Conservation (phyloP, 1,139 yeast genomes). For the Sugiyamaella grinbergsii region DNA sequence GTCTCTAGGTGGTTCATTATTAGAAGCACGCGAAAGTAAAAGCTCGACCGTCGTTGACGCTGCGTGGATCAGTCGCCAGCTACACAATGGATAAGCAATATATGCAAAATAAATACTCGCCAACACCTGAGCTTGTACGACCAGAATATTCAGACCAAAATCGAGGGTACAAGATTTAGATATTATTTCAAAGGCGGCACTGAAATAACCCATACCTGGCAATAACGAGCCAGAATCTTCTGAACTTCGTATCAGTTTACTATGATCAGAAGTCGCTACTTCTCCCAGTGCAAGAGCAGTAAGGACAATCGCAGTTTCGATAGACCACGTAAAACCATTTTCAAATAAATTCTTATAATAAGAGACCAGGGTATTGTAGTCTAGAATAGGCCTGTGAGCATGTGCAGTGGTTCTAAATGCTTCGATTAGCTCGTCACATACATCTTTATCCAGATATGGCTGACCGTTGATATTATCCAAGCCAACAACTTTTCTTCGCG, state of each 20-base stretch:
- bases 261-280: conserved; percentile 18
- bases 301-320: conserved; percentile 24
- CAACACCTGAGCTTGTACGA: conserved; percentile 20
- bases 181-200: conserved; percentile 15
- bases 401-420: conserved; percentile 20
- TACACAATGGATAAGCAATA: conserved; percentile 25
- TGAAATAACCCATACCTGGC: conserved; percentile 20
- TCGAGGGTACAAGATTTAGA: conserved; percentile 15
- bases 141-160: conserved; percentile 19
- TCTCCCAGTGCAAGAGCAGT: conserved; percentile 26
- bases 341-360: conserved; percentile 13
- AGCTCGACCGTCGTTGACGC: conserved; percentile 24
- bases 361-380: conserved; percentile 10
- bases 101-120: conserved; percentile 27
- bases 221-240: conserved; percentile 7
- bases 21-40: conserved; percentile 12
- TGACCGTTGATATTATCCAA: conserved; percentile 2
- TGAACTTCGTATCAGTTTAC: background rate
- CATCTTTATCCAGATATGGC: conserved; percentile 16
- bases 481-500: conserved; percentile 12
- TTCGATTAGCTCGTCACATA: conserved; percentile 16
- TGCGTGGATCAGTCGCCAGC: conserved; percentile 27
- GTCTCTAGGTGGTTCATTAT: conserved; percentile 14
- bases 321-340: conserved; percentile 15
- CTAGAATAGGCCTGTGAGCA: conserved; percentile 23